These are phyloP conservation scores for Avena atlantica DNA, from an alignment of 176 grass and related monocot species.

Conservation along the genomic window DNA sequence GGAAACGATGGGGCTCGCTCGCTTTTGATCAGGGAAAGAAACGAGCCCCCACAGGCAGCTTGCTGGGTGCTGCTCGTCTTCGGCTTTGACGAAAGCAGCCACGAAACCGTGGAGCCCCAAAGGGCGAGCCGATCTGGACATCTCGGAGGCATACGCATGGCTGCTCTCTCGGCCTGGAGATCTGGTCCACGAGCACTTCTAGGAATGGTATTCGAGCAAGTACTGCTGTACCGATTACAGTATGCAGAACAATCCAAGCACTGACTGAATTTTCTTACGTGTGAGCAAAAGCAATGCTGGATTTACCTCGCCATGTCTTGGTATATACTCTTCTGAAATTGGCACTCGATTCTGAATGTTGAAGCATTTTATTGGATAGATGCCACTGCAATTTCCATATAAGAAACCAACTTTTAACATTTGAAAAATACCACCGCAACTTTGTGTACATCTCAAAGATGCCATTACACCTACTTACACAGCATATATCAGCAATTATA, in stretches of 20 bases:
- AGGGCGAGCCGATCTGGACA: slow-evolving; percentile 33
- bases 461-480: no score
- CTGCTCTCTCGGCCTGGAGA: background rate
- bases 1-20: background rate
- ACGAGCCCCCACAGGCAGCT: slow-evolving; percentile 3
- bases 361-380: no score
- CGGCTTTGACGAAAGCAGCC: background rate
- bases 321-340: background rate
- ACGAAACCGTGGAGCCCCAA: slow-evolving; percentile 25
- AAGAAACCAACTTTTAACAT: no score
- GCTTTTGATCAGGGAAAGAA: slow-evolving; percentile 31
- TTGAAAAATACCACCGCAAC: no score
- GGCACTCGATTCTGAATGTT: background rate
- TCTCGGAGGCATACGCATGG: slow-evolving; percentile 30
- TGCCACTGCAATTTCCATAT: no score
- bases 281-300: background rate
- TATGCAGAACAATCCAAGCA: background rate
- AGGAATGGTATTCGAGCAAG: background rate
- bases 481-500: no score
- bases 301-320: background rate
- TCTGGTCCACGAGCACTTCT: background rate
- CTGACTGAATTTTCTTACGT: background rate
- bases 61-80: slow-evolving; percentile 15
- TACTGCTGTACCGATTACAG: background rate
- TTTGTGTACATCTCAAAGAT: no score